These are phyloP conservation scores for Epipyxis sp. DNA, from an alignment of 108 stramenopile species.

Conservation along the genomic window DNA sequence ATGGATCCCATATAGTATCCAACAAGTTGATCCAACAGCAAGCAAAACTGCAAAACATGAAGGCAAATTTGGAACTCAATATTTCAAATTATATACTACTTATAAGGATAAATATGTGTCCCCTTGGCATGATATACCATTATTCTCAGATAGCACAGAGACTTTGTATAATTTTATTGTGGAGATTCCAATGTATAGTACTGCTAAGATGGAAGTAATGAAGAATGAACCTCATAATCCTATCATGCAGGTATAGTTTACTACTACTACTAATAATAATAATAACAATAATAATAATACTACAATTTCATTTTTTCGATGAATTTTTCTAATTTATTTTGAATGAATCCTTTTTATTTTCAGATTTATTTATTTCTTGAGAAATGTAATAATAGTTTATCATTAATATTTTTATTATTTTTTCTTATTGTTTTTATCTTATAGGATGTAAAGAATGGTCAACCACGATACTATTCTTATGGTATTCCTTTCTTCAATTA, in stretches of 20 bases:
- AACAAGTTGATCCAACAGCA: slow-evolving; percentile 51
- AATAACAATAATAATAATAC: too few species aligned
- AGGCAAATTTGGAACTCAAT: slow-evolving; percentile 71
- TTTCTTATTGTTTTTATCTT: too few species aligned
- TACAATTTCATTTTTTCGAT: too few species aligned
- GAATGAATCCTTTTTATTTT: too few species aligned
- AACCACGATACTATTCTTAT: slow-evolving; percentile 91
- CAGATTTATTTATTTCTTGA: too few species aligned
- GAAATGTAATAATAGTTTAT: slow-evolving; percentile 49
- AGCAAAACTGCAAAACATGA: slow-evolving; percentile 42
- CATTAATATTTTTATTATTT: too few species aligned
- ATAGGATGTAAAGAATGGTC: slow-evolving; percentile 88
- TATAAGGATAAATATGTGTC: slow-evolving; percentile 42
- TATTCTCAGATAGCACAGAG: slow-evolving; percentile 58
- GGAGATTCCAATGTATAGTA: slow-evolving; percentile 89
- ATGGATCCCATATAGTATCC: slow-evolving; percentile 85
- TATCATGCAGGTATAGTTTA: slow-evolving; percentile 36
- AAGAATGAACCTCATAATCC: slow-evolving; percentile 57
- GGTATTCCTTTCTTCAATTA: slow-evolving; percentile 97
- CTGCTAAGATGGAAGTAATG: slow-evolving; percentile 94
- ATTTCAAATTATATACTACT: slow-evolving; percentile 61
- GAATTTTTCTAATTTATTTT: too few species aligned
- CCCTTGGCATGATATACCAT: slow-evolving; percentile 87
- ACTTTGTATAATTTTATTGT: slow-evolving; percentile 73
- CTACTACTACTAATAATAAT: too few species aligned